phyloP scores from a whole-genome alignment of 2,329 filamentous ascomycete species.

The Fusarium compactum region DNA sequence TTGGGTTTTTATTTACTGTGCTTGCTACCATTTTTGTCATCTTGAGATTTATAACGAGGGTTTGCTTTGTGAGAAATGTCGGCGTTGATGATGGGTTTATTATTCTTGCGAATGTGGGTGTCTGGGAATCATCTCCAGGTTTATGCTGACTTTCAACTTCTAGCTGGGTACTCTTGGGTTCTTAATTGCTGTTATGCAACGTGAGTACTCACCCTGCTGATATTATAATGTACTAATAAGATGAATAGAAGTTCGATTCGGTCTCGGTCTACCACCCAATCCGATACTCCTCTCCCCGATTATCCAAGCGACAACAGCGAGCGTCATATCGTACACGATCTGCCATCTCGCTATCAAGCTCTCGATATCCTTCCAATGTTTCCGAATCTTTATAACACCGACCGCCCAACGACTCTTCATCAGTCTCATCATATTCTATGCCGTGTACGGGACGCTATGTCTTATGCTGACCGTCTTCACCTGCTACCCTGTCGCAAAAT shows the following conservation, averaged over 20 bases:
- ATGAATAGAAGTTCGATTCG: not conserved
- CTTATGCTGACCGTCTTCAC: slow-evolving; percentile 1
- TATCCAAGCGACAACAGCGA: not conserved
- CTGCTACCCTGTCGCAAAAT: slow-evolving; percentile 1
- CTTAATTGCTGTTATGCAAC: slow-evolving; percentile 1
- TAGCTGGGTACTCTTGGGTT: not conserved
- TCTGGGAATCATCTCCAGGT: too few relatives aligned
- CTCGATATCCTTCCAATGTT: not conserved
- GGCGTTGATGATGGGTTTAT: not conserved
- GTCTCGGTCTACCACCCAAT: not conserved
- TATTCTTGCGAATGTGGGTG: not conserved
- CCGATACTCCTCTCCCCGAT: not conserved
- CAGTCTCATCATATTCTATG: not conserved
- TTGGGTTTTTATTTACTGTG: not conserved
- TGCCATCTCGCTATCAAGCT: slow-evolving; percentile 4
- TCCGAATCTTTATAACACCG: not conserved
- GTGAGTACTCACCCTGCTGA: not conserved
- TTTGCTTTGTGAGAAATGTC: not conserved
- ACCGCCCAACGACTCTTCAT: not conserved
- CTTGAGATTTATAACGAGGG: not conserved
- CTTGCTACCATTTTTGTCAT: not conserved
- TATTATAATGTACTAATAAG: not conserved
- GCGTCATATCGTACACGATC: not conserved
- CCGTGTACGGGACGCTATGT: not conserved
- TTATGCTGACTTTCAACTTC: too few relatives aligned